A percentile compares a stretch with the other conserved stretches of the same genome.
phyloP scores from a whole-genome alignment of 1,139 yeast species.

The Arxiozyma heterogenica region DNA sequence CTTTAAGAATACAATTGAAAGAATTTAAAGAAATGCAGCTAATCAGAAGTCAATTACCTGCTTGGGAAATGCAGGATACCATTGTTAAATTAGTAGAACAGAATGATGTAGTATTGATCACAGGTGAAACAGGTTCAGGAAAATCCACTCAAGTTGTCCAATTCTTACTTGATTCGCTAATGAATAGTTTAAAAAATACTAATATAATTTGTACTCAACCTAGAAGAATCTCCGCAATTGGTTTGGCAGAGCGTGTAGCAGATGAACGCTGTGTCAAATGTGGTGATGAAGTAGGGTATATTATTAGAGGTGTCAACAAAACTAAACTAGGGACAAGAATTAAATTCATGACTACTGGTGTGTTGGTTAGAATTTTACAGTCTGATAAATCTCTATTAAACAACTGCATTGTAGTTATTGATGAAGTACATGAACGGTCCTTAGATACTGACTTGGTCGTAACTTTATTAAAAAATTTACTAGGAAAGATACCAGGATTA shows the following conservation, averaged over 20 bases:
- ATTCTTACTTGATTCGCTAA: slow-evolving; percentile 62
- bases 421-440: slow-evolving; percentile 94
- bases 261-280: slow-evolving; percentile 63
- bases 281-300: slow-evolving; percentile 79
- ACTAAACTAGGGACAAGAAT: slow-evolving; percentile 55
- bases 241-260: slow-evolving; percentile 86
- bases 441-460: slow-evolving; percentile 82
- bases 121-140: slow-evolving; percentile 98
- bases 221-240: slow-evolving; percentile 89
- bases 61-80: slow-evolving; percentile 59
- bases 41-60: slow-evolving; percentile 58
- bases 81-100: slow-evolving; percentile 48
- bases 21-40: slow-evolving; percentile 34
- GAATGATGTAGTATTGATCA: slow-evolving; percentile 63
- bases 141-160: slow-evolving; percentile 91
- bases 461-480: slow-evolving; percentile 59
- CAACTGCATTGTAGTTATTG: slow-evolving; percentile 55
- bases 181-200: slow-evolving; percentile 29
- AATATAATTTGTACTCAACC: slow-evolving; percentile 89
- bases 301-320: slow-evolving; percentile 82
- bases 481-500: slow-evolving; percentile 39
- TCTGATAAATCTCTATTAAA: slow-evolving; percentile 38
- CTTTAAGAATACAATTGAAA: slow-evolving; percentile 16
- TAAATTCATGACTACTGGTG: slow-evolving; percentile 88
- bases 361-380: slow-evolving; percentile 76